These are phyloP conservation scores for Eucalyptus regnans DNA, from an alignment of 345 rosid species.

Conservation along the genomic window DNA sequence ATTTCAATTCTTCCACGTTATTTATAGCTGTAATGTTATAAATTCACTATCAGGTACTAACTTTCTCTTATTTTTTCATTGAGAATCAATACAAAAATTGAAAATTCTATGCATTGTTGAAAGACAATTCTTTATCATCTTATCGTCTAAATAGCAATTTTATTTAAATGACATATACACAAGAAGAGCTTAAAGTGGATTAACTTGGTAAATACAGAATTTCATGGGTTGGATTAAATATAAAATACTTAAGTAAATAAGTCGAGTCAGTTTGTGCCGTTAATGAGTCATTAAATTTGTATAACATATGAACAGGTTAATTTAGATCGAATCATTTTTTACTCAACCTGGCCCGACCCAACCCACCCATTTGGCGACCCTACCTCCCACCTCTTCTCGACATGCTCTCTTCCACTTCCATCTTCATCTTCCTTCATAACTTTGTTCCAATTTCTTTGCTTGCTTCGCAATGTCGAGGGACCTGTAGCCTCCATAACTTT, in stretches of 20 bases:
- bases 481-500: background rate
- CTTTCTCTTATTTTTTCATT: background rate
- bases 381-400: background rate
- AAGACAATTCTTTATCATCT: background rate
- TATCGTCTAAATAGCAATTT: background rate
- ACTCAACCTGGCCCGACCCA: fast-evolving
- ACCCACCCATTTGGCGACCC: background rate
- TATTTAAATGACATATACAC: no score
- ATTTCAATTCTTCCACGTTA: background rate
- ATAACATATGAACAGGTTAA: background rate
- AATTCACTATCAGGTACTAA: background rate
- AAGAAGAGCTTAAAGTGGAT: background rate
- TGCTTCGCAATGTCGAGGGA: background rate
- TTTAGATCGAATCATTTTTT: fast-evolving
- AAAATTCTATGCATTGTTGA: background rate
- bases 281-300: background rate
- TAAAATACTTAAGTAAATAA: background rate
- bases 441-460: background rate
- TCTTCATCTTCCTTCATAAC: background rate
- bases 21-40: background rate
- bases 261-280: fast-evolving
- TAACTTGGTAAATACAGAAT: fast-evolving
- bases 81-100: background rate
- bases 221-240: background rate
- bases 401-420: background rate